phyloP scores from a whole-genome alignment of 768 basidiomycete species.

The Vishniacozyma victoriae region DNA sequence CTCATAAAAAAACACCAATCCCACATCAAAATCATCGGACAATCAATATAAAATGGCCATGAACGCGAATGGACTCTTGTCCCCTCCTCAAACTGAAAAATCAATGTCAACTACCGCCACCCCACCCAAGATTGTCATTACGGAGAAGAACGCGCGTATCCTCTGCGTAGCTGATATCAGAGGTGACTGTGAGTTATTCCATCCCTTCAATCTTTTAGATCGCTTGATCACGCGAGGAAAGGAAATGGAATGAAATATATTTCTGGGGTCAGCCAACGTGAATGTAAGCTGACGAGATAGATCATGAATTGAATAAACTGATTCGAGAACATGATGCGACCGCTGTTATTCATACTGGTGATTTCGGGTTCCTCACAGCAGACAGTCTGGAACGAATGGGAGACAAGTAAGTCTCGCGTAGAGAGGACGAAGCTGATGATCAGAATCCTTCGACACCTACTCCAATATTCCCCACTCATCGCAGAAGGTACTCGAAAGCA shows the following conservation, averaged over 20 bases:
- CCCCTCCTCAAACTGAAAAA: conserved; percentile 32
- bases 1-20: no score
- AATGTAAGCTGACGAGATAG: conserved; percentile 42
- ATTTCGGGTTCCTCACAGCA: conserved; percentile 96
- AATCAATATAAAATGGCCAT: conserved; percentile 7
- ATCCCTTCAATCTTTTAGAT: not conserved
- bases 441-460: conserved; percentile 82
- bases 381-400: conserved; percentile 78
- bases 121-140: conserved; percentile 30
- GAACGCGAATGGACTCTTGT: conserved; percentile 25
- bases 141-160: conserved; percentile 53
- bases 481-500: conserved; percentile 72
- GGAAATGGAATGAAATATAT: no score
- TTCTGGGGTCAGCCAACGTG: not conserved
- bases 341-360: conserved; percentile 94
- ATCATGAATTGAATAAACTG: conserved; percentile 80
- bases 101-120: conserved; percentile 15
- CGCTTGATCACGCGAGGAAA: no score
- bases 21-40: not conserved
- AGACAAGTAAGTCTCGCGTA: conserved; percentile 58
- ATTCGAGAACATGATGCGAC: conserved; percentile 81
- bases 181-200: conserved; percentile 41
- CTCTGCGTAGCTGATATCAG: conserved; percentile 81
- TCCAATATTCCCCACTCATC: conserved; percentile 93
- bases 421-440: not conserved